These are phyloP conservation scores for Zygoascus tannicola DNA, from an alignment of 805 yeast genomes.

Conservation along the genomic window DNA sequence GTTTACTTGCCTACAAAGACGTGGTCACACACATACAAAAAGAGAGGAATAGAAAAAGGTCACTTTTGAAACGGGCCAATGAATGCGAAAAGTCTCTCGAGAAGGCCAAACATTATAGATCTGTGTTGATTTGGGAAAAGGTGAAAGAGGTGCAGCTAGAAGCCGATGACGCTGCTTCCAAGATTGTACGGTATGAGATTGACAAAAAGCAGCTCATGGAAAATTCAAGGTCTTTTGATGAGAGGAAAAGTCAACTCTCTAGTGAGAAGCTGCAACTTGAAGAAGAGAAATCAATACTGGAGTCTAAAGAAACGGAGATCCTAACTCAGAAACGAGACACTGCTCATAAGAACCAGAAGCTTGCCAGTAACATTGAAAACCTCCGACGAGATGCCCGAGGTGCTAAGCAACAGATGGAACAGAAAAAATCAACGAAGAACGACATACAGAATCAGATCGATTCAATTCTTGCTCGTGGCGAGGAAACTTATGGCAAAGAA, in stretches of 20 bases:
- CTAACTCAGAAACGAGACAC: not conserved
- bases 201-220: not conserved
- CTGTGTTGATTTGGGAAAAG: slow-evolving; percentile 1
- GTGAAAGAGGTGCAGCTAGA: slow-evolving; percentile 1
- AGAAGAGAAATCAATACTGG: not conserved
- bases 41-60: not conserved
- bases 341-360: not conserved
- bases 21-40: slow-evolving; percentile 12
- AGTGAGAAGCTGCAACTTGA: not conserved
- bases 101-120: not conserved
- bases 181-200: not conserved
- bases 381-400: not conserved
- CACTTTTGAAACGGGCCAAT: not conserved
- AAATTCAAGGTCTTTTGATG: not conserved
- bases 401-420: not conserved
- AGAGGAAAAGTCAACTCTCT: not conserved
- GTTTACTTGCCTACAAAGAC: slow-evolving; percentile 31
- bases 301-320: not conserved
- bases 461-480: slow-evolving; percentile 12
- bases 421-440: slow-evolving; percentile 14
- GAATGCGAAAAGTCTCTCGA: slow-evolving; percentile 1
- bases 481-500: slow-evolving; percentile 10
- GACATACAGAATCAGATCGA: slow-evolving; percentile 16
- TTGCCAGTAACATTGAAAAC: not conserved
- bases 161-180: not conserved